phyloP scores from a whole-genome alignment of 2,329 filamentous ascomycete genomes.

The Mycosphaerelloides madeirae region DNA sequence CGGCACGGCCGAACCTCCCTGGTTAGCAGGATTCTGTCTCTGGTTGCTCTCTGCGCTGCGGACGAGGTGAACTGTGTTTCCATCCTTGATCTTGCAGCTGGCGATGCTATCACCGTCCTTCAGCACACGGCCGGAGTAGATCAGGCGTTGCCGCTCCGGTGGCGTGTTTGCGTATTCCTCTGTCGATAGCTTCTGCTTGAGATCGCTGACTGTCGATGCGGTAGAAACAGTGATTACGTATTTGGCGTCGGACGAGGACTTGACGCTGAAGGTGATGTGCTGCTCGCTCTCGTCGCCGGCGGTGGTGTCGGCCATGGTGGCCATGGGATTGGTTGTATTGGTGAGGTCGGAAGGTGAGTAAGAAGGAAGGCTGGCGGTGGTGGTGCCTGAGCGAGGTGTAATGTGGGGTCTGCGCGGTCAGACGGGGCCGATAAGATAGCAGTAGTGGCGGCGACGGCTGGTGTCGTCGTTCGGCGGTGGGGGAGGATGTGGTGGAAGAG shows the following conservation, averaged over 20 bases:
- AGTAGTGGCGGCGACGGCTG: no score
- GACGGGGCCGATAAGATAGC: no score
- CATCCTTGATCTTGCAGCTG: constrained; percentile 90
- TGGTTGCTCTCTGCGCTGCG: constrained; percentile 91
- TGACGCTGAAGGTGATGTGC: constrained; percentile 92
- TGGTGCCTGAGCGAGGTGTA: no score
- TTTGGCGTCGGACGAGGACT: constrained; percentile 86
- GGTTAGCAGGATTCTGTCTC: constrained; percentile 52
- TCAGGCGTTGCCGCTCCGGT: constrained; percentile 82
- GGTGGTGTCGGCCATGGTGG: constrained; percentile 56
- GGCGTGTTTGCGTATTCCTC: constrained; percentile 82
- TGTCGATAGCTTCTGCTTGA: constrained; percentile 82
- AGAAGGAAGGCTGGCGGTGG: neutral
- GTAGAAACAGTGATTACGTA: constrained; percentile 76
- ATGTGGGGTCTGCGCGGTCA: no score
- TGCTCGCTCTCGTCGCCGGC: constrained; percentile 59
- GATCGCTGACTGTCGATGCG: constrained; percentile 71
- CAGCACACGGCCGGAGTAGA: constrained; percentile 94
- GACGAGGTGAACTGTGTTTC: constrained; percentile 93
- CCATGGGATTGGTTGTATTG: neutral
- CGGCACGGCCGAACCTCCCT: constrained; percentile 39
- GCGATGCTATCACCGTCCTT: constrained; percentile 86
- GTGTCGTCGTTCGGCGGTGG: no score
- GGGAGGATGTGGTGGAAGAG: no score
- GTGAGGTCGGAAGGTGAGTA: neutral